A percentile compares a stretch with the other conserved stretches of the same genome.
Evolutionary conservation across 148 eudicot species (phyloP).

Genomic region (Persicaria tinctoria): DNA sequence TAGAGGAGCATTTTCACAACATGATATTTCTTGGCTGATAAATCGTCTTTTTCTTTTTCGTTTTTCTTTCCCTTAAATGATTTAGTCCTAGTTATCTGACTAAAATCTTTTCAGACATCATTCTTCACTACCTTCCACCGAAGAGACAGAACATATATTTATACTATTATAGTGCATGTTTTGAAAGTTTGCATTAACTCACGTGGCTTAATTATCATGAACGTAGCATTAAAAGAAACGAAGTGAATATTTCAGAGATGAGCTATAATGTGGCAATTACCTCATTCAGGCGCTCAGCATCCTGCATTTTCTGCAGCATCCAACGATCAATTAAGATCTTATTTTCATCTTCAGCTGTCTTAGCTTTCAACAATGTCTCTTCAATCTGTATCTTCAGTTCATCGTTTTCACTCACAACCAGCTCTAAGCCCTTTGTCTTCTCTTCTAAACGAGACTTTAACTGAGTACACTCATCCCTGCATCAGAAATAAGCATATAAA

Average conservation of each 20-base stretch:
- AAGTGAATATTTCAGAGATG: conserved; percentile 4
- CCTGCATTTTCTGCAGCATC: conserved; percentile 97
- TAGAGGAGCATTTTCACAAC: background rate
- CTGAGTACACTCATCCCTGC: conserved; percentile 68
- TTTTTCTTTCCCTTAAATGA: background rate
- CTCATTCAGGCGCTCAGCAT: conserved; percentile 95
- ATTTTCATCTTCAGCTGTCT: conserved; percentile 72
- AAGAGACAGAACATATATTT: background rate
- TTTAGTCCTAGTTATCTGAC: background rate
- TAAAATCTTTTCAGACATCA: background rate
- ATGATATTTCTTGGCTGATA: too few relatives aligned
- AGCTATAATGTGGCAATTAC: conserved; percentile 25
- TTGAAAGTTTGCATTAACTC: background rate
- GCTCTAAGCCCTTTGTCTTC: conserved; percentile 61
- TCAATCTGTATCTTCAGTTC: conserved; percentile 64
- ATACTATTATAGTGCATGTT: background rate
- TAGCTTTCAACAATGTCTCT: conserved; percentile 48
- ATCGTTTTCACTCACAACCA: conserved; percentile 62
- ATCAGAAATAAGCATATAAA: conserved; percentile 18
- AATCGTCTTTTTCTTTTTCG: background rate
- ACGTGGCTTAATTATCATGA: background rate
- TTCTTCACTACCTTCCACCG: background rate
- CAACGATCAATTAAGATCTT: conserved; percentile 78
- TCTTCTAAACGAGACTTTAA: conserved; percentile 52
- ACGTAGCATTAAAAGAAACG: background rate